A percentile compares a stretch with the other conserved stretches of the same genome.
Evolutionary conservation across 306 rosid species (phyloP).

Genomic region (Mucuna pruriens): DNA sequence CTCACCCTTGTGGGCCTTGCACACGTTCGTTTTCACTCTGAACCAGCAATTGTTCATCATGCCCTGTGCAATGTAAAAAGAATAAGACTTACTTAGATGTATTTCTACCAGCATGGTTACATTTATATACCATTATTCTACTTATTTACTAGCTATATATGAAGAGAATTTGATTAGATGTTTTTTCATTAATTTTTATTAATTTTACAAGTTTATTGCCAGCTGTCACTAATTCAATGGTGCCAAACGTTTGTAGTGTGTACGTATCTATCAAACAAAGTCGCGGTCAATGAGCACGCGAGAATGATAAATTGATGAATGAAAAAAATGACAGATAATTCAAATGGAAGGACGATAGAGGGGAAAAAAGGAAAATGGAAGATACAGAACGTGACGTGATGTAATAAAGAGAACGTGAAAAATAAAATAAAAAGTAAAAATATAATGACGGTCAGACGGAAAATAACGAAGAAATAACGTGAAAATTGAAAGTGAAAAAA

Average conservation of each 20-base stretch:
- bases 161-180: too few relatives aligned
- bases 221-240: not conserved
- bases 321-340: not conserved
- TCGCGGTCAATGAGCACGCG: not conserved
- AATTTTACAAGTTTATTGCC: too few relatives aligned
- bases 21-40: constrained; percentile 66
- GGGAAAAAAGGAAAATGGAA: not conserved
- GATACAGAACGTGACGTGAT: too few relatives aligned
- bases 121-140: too few relatives aligned
- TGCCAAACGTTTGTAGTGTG: not conserved
- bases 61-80: constrained; percentile 51
- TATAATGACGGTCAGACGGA: too few relatives aligned
- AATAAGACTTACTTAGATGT: not conserved
- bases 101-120: too few relatives aligned
- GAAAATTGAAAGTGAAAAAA: too few relatives aligned
- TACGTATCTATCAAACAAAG: not conserved
- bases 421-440: not conserved
- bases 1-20: constrained; percentile 69
- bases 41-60: constrained; percentile 99
- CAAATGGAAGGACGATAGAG: not conserved
- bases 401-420: not conserved
- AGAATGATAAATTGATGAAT: not conserved
- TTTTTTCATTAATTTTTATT: too few relatives aligned
- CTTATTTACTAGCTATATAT: too few relatives aligned
- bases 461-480: too few relatives aligned